These are phyloP conservation scores for Myxozyma lipomycoides DNA, from an alignment of 805 yeast genomes.

Conservation along the genomic window DNA sequence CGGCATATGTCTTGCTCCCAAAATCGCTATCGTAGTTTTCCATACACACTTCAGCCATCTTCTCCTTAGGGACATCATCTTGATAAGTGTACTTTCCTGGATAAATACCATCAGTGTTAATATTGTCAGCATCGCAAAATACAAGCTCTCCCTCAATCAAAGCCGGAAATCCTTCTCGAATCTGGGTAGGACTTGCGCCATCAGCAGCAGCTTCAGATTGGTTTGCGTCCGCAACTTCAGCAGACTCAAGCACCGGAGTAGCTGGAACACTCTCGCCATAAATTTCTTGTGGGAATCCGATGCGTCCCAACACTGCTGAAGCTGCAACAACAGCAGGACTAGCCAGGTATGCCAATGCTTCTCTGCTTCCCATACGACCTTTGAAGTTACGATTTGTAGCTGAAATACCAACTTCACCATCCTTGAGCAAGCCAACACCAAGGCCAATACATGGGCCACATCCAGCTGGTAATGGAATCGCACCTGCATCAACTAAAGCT, in stretches of 20 bases:
- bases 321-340: slow-evolving; percentile 99
- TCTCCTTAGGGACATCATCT: slow-evolving; percentile 90
- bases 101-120: slow-evolving; percentile 95
- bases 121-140: slow-evolving; percentile 86
- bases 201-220: slow-evolving; percentile 36
- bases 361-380: slow-evolving; percentile 98
- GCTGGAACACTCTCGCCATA: slow-evolving; percentile 45
- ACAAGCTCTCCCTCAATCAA: slow-evolving; percentile 86
- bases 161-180: slow-evolving; percentile 87
- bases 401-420: slow-evolving; percentile 96
- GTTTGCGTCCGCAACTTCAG: slow-evolving; percentile 38
- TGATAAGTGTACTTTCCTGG: slow-evolving; percentile 99
- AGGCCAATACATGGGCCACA: slow-evolving; percentile 99
- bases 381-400: slow-evolving; percentile 98
- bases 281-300: slow-evolving; percentile 87
- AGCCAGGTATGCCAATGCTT: slow-evolving; percentile 91
- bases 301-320: slow-evolving; percentile 90
- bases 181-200: slow-evolving; percentile 54
- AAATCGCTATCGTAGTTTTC: slow-evolving; percentile 95
- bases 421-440: slow-evolving; percentile 88
- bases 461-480: slow-evolving; percentile 93
- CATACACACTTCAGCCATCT: slow-evolving; percentile 99
- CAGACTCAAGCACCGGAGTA: slow-evolving; percentile 29
- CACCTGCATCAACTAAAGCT: slow-evolving; percentile 84
- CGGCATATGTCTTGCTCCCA: slow-evolving; percentile 70